Evolutionary conservation across 2,329 filamentous ascomycete genomes (phyloP).

Genomic region (Periconia digitata): DNA sequence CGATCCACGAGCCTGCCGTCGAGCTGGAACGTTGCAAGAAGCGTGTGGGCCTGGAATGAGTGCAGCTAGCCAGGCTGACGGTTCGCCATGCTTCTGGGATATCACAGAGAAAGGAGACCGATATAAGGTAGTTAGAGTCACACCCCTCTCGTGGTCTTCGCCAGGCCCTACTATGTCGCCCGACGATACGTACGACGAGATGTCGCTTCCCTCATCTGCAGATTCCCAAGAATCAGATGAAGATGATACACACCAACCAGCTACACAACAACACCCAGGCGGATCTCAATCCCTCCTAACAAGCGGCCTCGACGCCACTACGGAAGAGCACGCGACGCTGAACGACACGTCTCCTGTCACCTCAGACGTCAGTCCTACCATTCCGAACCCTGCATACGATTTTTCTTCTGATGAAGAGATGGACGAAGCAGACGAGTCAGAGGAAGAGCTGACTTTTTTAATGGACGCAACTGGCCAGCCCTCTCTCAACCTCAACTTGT

Average conservation of each 20-base stretch:
- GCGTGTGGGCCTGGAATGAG: constrained; percentile 9
- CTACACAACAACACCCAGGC: not conserved
- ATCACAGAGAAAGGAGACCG: constrained; percentile 1
- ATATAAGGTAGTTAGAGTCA: not conserved
- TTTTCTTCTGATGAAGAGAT: too few relatives aligned
- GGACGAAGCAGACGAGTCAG: too few relatives aligned
- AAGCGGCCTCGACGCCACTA: too few relatives aligned
- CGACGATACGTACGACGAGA: not conserved
- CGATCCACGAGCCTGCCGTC: constrained; percentile 26
- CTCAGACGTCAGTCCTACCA: too few relatives aligned
- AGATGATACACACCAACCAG: not conserved
- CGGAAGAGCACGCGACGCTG: too few relatives aligned
- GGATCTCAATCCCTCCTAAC: constrained; percentile 1
- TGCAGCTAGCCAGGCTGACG: not conserved
- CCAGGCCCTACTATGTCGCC: too few relatives aligned
- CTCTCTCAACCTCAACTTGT: not conserved
- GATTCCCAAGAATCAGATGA: not conserved
- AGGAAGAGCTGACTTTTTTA: not conserved
- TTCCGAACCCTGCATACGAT: too few relatives aligned
- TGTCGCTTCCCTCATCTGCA: not conserved
- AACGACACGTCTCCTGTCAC: too few relatives aligned
- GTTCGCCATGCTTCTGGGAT: constrained; percentile 14
- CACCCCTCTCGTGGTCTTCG: too few relatives aligned
- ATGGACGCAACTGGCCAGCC: constrained; percentile 1
- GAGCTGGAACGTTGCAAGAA: constrained; percentile 5